Evolutionary conservation across 2,329 filamentous ascomycete genomes (phyloP), one percentile per base, ranked within the genome.

Genomic region (Penicillium sp.): DNA sequence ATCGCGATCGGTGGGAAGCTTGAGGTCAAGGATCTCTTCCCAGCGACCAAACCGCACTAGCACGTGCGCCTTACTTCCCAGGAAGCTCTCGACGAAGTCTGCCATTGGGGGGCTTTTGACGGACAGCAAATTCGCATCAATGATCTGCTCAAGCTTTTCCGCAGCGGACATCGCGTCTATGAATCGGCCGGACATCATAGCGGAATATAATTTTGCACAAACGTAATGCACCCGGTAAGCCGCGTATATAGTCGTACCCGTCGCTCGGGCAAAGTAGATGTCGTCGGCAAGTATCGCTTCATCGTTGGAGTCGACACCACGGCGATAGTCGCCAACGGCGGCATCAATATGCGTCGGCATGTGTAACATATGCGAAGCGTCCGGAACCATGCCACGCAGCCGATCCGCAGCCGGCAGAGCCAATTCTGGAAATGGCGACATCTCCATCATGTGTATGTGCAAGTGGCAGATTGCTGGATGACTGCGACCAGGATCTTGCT

Each of bases 281-380:
- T 88, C 82, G 66, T 92, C 88, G 1, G 86, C 87, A 0, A 72
- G 65, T 44, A 88, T 85, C 7, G 88, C 88, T 24, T 81, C 78
- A 2, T 80, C 75, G 68, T 91, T 92, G 7, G 85, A 85, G 2
- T 77, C 76, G 49, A 90, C 84, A 4, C 86, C 86, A 5, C 78
- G 77, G 20, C 80, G 76, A 66, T 90, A 92, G 64, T 90, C 83
- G n/a, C 89, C 89, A 26, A 85, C 81, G 0, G 91, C 79, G 5
- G 89, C 81, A 67, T 92, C 88, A 32, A 92, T 79, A 67, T 92
- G 89, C 0, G 85, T 85, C 0, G 89, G 88, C 89, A 92, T 92
- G 67, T 90, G 88, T 35, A 85, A 78, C 1, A 90, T 75, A 67
- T 91, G 88, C 0, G 87, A 87, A 0, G 83, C 79, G 66, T 90